Base-by-base conservation (phyloP, 805 yeast species). In the Candida orba region DNA sequence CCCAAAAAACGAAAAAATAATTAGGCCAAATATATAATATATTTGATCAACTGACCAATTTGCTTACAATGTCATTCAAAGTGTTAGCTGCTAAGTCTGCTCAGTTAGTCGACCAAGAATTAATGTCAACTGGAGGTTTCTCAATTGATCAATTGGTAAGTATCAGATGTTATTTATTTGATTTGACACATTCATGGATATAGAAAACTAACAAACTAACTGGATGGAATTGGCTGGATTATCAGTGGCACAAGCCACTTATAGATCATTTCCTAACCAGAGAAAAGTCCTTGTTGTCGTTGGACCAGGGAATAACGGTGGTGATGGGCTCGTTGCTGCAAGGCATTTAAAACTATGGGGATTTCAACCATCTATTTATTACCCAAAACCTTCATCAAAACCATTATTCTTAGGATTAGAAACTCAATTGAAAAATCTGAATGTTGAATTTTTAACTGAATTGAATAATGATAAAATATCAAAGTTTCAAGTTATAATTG, bases 261-360 rank as follows among this genome's bases (percentile, higher is more conserved):
- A 76, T 56, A 74, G 71, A 40, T 71, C 79, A 31, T 86, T 75
- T 52, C 95, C 95, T 1, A 36, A 43, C 8, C 44, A 59, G 12
- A 67, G 67, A 37, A 62, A 67, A 10, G 81, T 89, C 2, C 65
- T 90, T 35, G 74, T 93, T 2, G 68, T 93, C 6, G 88, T 82
- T 10, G 99, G 99, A 0, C 98, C 98, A 0, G 99, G 99, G 2
- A 93, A 93, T 58, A 93, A 93, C 58, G 79, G 96, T 2, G 99
- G 98, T 2, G 99, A 93, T 64, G 99, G 98, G 0, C 67, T 93
- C 13, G 99, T 93, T 2, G 95, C 96, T 25, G 95, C 97, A 2
- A 72, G 99, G 36, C 99, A 93, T 60, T 67, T 93, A 49, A 77
- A 78, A 51, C 65, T 89, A 12, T 79, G 93, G 71, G 93, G 93